Conservation (phyloP, 305 asterid species). For the Rubia balearica region DNA sequence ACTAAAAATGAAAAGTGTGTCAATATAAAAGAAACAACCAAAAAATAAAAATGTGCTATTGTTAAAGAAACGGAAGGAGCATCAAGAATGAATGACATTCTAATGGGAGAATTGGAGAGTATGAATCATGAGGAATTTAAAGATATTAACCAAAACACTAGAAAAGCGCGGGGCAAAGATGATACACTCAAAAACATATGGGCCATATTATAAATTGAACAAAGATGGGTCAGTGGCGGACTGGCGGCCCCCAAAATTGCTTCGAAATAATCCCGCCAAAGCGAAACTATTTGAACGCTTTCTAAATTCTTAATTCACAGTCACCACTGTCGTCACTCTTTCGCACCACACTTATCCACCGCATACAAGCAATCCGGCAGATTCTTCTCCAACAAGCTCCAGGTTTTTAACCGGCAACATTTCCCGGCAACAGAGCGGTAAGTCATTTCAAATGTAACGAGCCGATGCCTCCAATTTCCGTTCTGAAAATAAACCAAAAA, state of each 20-base stretch:
- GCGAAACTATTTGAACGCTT: conserved; percentile 25
- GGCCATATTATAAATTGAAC: conserved; percentile 4
- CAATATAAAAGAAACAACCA: too few relatives aligned
- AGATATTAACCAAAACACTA: too few relatives aligned
- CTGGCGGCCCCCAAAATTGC: conserved; percentile 12
- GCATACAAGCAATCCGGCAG: not conserved
- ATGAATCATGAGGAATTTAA: too few relatives aligned
- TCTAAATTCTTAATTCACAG: not conserved
- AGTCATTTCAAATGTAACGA: not conserved
- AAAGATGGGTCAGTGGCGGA: not conserved
- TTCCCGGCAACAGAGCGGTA: not conserved
- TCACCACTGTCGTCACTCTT: not conserved
- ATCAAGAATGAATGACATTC: too few relatives aligned
- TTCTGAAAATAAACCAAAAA: not conserved
- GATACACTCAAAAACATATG: not conserved
- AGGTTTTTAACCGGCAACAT: conserved; percentile 2
- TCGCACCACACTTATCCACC: not conserved
- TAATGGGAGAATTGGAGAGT: too few relatives aligned
- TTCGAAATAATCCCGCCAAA: conserved; percentile 37
- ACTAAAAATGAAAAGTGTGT: too few relatives aligned
- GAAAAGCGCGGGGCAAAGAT: not conserved
- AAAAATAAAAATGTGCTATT: too few relatives aligned
- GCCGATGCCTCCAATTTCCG: not conserved
- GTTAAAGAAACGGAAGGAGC: too few relatives aligned
- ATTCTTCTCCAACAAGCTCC: not conserved